Evolutionary conservation across 208 protist species (phyloP).

Genomic region (Crithidia acanthocephali): DNA sequence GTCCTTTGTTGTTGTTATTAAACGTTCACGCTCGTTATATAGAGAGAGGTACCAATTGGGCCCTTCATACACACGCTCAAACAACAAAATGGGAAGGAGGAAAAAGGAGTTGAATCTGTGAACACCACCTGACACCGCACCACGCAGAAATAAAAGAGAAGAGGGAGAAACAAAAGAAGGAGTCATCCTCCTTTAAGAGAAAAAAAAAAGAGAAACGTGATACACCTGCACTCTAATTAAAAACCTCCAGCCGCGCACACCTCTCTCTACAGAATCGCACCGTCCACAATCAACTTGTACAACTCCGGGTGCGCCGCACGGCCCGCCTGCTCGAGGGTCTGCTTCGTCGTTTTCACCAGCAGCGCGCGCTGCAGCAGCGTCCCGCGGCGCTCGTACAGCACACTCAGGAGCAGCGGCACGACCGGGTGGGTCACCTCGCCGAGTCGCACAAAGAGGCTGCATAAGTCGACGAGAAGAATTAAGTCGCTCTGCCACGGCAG

Average conservation of each 20-base stretch:
- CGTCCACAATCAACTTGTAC: conserved; percentile 38
- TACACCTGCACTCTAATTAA: too few relatives aligned
- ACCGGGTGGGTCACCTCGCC: conserved; percentile 35
- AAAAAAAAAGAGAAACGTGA: too few relatives aligned
- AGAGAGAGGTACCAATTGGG: too few relatives aligned
- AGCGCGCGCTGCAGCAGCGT: conserved; percentile 66
- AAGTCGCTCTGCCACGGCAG: conserved; percentile 37
- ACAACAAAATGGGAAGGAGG: too few relatives aligned
- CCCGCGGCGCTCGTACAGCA: conserved; percentile 57
- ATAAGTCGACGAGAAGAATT: conserved; percentile 38
- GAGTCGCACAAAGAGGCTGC: conserved; percentile 29
- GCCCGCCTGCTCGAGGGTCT: conserved; percentile 49
- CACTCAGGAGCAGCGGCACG: conserved; percentile 45
- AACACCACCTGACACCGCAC: too few relatives aligned
- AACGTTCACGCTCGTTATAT: too few relatives aligned
- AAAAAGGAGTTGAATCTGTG: too few relatives aligned
- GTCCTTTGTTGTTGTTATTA: too few relatives aligned
- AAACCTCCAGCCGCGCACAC: background rate
- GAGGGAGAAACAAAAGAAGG: too few relatives aligned
- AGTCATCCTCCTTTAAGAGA: too few relatives aligned
- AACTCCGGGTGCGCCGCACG: conserved; percentile 44
- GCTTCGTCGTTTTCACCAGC: conserved; percentile 46
- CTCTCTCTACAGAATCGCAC: conserved; percentile 18
- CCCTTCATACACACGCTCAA: too few relatives aligned
- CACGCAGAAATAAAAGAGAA: too few relatives aligned